Evolutionary conservation across 1,284 basidiomycete species (phyloP), one percentile per base, ranked within the genome.

Genomic region (Leccinum laetum): DNA sequence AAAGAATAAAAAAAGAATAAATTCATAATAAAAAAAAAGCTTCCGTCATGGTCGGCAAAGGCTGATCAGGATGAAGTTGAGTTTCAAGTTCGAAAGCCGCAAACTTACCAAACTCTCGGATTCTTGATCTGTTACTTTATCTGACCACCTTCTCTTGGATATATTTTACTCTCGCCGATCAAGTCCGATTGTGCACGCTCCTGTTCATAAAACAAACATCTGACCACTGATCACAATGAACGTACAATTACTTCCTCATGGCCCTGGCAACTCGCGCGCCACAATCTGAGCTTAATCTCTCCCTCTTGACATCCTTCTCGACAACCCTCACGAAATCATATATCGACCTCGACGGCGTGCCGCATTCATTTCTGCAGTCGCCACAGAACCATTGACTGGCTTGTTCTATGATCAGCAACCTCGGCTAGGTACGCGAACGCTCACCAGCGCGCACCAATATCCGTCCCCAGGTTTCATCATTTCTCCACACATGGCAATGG

Each of bases 161-260:
- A 71, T 69, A 65, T 77, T 70, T 77, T 68, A 72, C 73, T 66
- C 64, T 69, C 76, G 76, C 73, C 75, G 69, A 75, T 77, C 76
- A 75, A 73, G 62, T 77, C 73, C 75, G 75, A 77, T 76, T 71
- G 71, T 41, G 63, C 70, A 71, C 63, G 58, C 64, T 53, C 64
- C 64, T 61, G 49, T 67, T 67, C 66, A 67, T 67, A 60, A 44
- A 39, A 18, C 60, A 16, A 53, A 44, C 60, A 62, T 39, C 63
- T 46, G 49, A 68, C 69, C 66, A 68, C 8, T 46, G 39, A 59
- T 63, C 69, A 72, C 71, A 72, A 72, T 72, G 63, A 71, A 70
- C 56, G 46, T 52, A 71, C 66, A 29, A 56, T 57, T 11, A 41
- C 29, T 37, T 63, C 46, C 65, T 58, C 62, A 39, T 70, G 46